Evolutionary conservation across 2,329 filamentous ascomycete genomes (phyloP).

Genomic region (Trichophyton equinum): DNA sequence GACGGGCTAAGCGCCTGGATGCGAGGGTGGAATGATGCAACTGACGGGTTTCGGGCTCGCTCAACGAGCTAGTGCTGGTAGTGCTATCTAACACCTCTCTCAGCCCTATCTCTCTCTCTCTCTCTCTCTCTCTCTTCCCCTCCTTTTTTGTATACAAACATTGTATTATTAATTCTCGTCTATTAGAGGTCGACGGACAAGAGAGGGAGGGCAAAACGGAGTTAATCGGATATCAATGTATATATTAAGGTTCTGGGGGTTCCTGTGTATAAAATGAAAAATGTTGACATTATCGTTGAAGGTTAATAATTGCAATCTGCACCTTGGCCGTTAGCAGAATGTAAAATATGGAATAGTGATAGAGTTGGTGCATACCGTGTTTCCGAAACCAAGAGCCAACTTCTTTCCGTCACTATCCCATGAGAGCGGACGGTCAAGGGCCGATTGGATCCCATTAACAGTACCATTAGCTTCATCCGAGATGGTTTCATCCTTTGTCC

Average conservation of each 20-base stretch:
- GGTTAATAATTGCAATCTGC: conserved; percentile 25
- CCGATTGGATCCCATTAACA: conserved; percentile 23
- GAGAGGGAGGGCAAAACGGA: not conserved
- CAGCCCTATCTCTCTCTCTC: not conserved
- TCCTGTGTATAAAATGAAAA: not conserved
- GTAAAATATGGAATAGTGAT: not conserved
- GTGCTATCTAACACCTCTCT: not conserved
- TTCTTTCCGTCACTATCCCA: conserved; percentile 45
- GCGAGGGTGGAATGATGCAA: conserved; percentile 32
- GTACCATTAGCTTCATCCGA: conserved; percentile 22
- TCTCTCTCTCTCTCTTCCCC: not conserved
- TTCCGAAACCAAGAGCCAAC: conserved; percentile 38
- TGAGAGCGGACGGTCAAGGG: conserved; percentile 31
- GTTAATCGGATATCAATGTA: not conserved
- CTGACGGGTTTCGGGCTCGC: conserved; percentile 32
- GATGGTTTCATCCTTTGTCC: conserved; percentile 20
- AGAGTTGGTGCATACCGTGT: conserved; percentile 31
- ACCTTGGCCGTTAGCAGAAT: not conserved
- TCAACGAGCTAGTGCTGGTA: conserved; percentile 39
- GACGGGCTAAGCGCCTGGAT: conserved; percentile 34
- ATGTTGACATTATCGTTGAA: conserved; percentile 24
- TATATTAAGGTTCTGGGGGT: not conserved
- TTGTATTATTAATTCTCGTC: not conserved
- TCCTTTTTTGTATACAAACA: not conserved
- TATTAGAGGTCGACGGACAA: not conserved